These are phyloP conservation scores for Drechslera avenae DNA, from an alignment of 2,329 filamentous ascomycete species.

Conservation along the genomic window DNA sequence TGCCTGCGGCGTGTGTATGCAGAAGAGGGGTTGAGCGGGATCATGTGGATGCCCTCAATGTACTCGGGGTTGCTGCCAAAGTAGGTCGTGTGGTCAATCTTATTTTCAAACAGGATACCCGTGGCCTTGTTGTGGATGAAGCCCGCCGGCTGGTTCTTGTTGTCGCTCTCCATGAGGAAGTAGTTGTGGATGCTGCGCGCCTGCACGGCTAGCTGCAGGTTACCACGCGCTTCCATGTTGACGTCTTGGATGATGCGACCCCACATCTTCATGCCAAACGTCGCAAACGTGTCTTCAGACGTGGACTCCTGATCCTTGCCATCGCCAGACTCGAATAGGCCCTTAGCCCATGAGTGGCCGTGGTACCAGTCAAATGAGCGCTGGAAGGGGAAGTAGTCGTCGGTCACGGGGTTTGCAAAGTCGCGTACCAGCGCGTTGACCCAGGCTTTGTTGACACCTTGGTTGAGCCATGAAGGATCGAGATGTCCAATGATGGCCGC, in stretches of 20 bases:
- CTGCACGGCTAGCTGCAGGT: slow-evolving; percentile 82
- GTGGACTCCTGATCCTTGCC: slow-evolving; percentile 90
- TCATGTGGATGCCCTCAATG: slow-evolving; percentile 80
- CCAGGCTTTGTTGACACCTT: slow-evolving; percentile 72
- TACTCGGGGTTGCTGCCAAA: slow-evolving; percentile 74
- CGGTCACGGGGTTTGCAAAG: slow-evolving; percentile 74
- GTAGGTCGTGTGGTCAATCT: slow-evolving; percentile 88
- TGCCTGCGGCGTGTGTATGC: slow-evolving; percentile 69
- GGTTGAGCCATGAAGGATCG: slow-evolving; percentile 73
- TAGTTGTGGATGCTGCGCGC: slow-evolving; percentile 76
- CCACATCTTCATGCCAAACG: slow-evolving; percentile 95
- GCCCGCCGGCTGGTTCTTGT: slow-evolving; percentile 72
- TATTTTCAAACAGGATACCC: slow-evolving; percentile 88
- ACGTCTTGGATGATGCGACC: slow-evolving; percentile 74
- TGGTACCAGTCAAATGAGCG: slow-evolving; percentile 82
- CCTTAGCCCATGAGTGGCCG: slow-evolving; percentile 93
- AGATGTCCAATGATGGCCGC: slow-evolving; percentile 84
- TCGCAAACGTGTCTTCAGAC: slow-evolving; percentile 89
- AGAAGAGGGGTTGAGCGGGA: slow-evolving; percentile 74
- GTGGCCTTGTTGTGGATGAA: slow-evolving; percentile 83
- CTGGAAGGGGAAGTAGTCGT: slow-evolving; percentile 76
- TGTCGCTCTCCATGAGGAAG: slow-evolving; percentile 78
- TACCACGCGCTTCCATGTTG: slow-evolving; percentile 79
- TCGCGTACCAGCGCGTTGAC: slow-evolving; percentile 86
- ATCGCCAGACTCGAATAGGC: slow-evolving; percentile 73